Percentiles rank a stretch among this genome's conserved stretches.
Conservation (phyloP, 192 early-diverging fungal genomes). For the Phycomyces nitens region DNA sequence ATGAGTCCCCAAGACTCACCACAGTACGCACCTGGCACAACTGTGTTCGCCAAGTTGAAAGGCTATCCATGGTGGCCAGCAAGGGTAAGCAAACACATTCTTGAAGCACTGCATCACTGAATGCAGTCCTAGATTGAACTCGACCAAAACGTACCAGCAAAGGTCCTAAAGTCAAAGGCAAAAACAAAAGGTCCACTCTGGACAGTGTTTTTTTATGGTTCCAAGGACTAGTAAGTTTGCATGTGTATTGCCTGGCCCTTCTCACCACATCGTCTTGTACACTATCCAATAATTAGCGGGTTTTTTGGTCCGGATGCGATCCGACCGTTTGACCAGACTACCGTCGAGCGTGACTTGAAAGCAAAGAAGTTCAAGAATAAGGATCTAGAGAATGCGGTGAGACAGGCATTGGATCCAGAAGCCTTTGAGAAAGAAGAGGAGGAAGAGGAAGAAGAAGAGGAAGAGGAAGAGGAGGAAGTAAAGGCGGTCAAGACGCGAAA, state of each 20-base stretch:
- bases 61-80: constrained; percentile 66
- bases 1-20: constrained; percentile 7
- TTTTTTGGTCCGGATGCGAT: constrained; percentile 40
- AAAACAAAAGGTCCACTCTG: constrained; percentile 36
- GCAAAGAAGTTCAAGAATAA: constrained; percentile 41
- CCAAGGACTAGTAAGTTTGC: constrained; percentile 38
- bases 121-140: constrained; percentile 33
- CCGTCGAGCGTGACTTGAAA: constrained; percentile 33
- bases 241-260: background rate
- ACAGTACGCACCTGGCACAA: constrained; percentile 45
- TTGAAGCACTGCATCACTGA: background rate
- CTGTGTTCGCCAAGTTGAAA: constrained; percentile 57
- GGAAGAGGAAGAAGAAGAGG: constrained; percentile 21
- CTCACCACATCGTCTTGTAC: too few species aligned
- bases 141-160: constrained; percentile 33
- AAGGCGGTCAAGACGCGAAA: background rate
- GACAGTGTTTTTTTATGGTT: constrained; percentile 43
- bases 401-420: constrained; percentile 36
- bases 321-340: constrained; percentile 30
- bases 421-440: constrained; percentile 15
- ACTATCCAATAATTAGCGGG: too few species aligned
- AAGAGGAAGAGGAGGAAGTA: constrained; percentile 18
- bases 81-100: constrained; percentile 38
- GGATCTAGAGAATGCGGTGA: constrained; percentile 32
- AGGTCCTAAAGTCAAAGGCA: constrained; percentile 35